Evolutionary conservation across 2,329 filamentous ascomycete species (phyloP), one percentile per base, ranked within the genome.

Genomic region (Ambrosiella xylebori): DNA sequence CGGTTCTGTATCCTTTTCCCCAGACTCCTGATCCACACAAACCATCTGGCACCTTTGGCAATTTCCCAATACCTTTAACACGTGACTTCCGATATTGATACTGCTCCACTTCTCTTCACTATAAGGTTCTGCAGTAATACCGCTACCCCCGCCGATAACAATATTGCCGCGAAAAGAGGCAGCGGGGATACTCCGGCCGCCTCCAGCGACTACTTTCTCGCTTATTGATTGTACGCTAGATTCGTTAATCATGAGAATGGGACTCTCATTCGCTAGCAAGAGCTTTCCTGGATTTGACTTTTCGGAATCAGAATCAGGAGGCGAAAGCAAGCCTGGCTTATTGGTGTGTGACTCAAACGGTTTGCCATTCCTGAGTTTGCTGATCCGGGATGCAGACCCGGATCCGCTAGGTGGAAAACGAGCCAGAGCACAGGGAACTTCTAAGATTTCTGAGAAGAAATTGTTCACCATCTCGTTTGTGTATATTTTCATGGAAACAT

Each of bases 31-130:
- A 65, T 98, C 84, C 51, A 97, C 81, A 67, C 91, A 96, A 8
- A 98, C 85, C 90, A 98, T 97, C 68, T 95, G 89, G 64, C 93
- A 98, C 60, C 93, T 76, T 61, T 88, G 80, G 65, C 93, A 98
- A 2, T 86, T 80, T 0, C 90, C 91, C 3, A 97, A 71, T 65
- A 94, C 80, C 61, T 85, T 75, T 64, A 88, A 86, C 8, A 71
- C 68, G 60, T 83, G 76, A 1, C 68, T 64, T 1, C 85, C 86
- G 59, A 96, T 85, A 7, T 71, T 74, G 45, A 95, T 65, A 13
- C 70, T 74, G 11, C 72, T 73, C 91, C 91, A 97, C 5, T 72
- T 68, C 63, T 97, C 93, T 70, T 97, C 91, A 0, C 78, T 76
- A 67, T 93, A 97, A 35, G 59, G 45, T 12, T 5, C 35, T 0